Evolutionary conservation across 2,329 filamentous ascomycete species (phyloP).

Genomic region (Diaporthe vexans): DNA sequence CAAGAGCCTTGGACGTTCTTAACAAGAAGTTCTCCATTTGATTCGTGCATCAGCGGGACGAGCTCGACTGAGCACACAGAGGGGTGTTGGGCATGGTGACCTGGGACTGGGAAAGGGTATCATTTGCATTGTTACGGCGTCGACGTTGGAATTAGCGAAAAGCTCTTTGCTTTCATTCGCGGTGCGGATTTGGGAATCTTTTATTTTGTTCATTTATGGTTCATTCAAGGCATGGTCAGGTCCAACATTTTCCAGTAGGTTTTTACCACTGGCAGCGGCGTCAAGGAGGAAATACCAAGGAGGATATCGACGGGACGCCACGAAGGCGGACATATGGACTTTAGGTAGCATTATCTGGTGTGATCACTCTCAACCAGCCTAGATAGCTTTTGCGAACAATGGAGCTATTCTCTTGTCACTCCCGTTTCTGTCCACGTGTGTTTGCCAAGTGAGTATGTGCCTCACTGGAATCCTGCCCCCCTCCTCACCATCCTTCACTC

Average conservation of each 20-base stretch:
- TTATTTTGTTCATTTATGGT: background rate
- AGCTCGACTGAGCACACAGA: background rate
- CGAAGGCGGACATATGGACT: background rate
- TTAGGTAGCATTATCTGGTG: slow-evolving; percentile 12
- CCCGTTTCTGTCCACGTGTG: too few species aligned
- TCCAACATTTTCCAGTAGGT: slow-evolving; percentile 8
- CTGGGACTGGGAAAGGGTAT: background rate
- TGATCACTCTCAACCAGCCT: background rate
- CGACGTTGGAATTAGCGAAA: slow-evolving; percentile 14
- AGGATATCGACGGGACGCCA: background rate
- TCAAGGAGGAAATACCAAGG: slow-evolving; percentile 31
- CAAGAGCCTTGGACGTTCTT: slow-evolving; percentile 46
- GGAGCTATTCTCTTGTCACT: slow-evolving; percentile 6
- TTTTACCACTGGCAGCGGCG: slow-evolving; percentile 19
- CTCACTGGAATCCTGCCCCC: background rate
- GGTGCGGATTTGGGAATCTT: background rate
- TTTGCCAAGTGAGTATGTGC: background rate
- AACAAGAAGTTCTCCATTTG: slow-evolving; percentile 50
- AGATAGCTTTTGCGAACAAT: slow-evolving; percentile 19
- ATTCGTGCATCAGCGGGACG: background rate
- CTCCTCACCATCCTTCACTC: background rate
- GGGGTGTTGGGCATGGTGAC: slow-evolving; percentile 3
- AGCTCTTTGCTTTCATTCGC: slow-evolving; percentile 13
- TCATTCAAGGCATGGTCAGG: background rate
- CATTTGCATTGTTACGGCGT: slow-evolving; percentile 35